Base-by-base conservation (phyloP, 208 protist species). In the Leishmania major region DNA sequence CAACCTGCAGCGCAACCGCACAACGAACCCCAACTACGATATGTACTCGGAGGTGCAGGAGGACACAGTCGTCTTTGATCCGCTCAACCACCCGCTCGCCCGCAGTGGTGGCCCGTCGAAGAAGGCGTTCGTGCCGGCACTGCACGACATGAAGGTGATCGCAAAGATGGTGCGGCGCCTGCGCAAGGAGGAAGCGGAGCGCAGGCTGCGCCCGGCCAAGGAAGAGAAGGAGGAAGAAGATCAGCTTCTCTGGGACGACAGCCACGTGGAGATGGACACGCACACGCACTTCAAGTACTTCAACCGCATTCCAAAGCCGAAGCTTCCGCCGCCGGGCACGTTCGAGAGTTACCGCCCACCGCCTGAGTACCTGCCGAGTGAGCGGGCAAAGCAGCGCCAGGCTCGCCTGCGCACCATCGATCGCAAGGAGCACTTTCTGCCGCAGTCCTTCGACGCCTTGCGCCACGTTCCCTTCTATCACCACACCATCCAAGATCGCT, bases 281-380 rank as follows among this genome's bases (percentile, higher is more conserved):
- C 91, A 95, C 85, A 96, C 91, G 22, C 90, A 93, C 81, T 97
- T 97, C 84, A 96, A 94, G 84, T 97, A 97, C 84, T 89, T 89
- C 84, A 94, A 97, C 86, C 91, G 93, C 77, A 80, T 98, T 17
- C 87, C 88, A 25, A 98, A 98, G 85, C 89, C 93, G 35, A 92
- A 91, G 77, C 73, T 89, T 17, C 87, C 94, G 45, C 94, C 98
- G 43, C 97, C 97, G n/a, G 95, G 94, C 67, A 99, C 99, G 79
- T 98, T 97, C 73, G 96, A 99, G 81, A 98, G 98, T 66, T 99
- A 99, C 93, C 99, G 99, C 75, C 99, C 99, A 51, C 99, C 99
- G 4, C 84, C 94, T 28, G 99, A 99, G 90, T 99, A 99, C 85
- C 90, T 99, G 59, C 92, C 95, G 35, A 98, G 95, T 55, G 92